Percentiles rank a stretch among this genome's conserved stretches.
These are phyloP conservation scores for Kwoniella dendrophila DNA, from an alignment of 768 basidiomycete genomes.

Conservation along the genomic window DNA sequence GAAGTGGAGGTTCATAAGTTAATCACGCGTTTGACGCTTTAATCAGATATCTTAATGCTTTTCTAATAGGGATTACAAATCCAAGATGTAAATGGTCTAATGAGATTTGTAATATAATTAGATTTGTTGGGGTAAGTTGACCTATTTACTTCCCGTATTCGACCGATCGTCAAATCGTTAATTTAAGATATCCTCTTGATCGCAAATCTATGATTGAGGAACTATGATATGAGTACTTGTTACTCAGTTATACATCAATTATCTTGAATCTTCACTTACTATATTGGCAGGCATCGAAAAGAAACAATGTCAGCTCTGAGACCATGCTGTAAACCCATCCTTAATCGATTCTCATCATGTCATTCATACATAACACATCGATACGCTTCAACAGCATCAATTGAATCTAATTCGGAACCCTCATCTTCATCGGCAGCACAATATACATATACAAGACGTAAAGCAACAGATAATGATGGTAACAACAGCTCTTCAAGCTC, in stretches of 20 bases:
- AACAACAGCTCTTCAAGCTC: not conserved
- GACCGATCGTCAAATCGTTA: constrained; percentile 13
- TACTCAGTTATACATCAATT: not conserved
- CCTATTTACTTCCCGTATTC: not conserved
- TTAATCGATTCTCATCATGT: not conserved
- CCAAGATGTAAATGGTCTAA: not conserved
- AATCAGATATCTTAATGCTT: too few relatives aligned
- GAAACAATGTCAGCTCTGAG: constrained; percentile 7
- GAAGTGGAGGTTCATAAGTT: constrained; percentile 13
- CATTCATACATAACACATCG: not conserved
- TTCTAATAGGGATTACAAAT: constrained; percentile 15
- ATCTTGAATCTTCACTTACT: not conserved
- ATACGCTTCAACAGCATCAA: constrained; percentile 7
- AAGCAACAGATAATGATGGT: not conserved
- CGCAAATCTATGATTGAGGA: not conserved
- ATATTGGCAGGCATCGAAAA: not conserved
- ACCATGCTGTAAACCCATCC: not conserved
- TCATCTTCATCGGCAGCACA: constrained; percentile 5
- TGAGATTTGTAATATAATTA: constrained; percentile 3
- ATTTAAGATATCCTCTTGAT: not conserved
- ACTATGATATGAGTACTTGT: too few relatives aligned
- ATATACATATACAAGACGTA: constrained; percentile 7
- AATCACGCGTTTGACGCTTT: not conserved
- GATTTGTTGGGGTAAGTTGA: not conserved
- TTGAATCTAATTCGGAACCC: not conserved